Conservation (phyloP, 495 filamentous ascomycete genomes). For the Neurospora sp. region DNA sequence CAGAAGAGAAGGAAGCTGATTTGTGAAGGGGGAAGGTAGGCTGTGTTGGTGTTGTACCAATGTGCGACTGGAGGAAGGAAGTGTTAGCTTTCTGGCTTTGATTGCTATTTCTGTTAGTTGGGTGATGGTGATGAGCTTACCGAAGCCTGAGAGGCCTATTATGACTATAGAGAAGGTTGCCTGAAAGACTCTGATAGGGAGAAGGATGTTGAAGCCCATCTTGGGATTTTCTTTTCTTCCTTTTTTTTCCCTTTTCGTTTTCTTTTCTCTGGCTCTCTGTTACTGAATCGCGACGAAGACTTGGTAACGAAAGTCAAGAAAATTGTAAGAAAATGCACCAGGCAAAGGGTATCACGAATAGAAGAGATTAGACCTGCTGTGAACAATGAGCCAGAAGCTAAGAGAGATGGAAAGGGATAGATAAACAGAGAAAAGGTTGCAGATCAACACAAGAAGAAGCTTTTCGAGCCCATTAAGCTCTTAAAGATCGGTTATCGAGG, state of each 20-base stretch:
- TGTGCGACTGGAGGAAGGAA: slow-evolving; percentile 28
- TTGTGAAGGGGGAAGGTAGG: slow-evolving; percentile 39
- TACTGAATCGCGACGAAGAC: background rate
- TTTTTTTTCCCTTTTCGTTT: background rate
- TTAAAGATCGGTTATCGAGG: background rate
- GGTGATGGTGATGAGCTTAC: slow-evolving; percentile 34
- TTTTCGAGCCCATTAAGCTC: background rate
- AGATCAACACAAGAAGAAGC: background rate
- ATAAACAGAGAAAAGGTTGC: background rate
- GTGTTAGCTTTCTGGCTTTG: slow-evolving; percentile 4
- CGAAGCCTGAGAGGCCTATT: slow-evolving; percentile 58
- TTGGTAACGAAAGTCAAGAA: background rate
- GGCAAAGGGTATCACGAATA: background rate
- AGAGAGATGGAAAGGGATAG: background rate
- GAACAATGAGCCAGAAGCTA: background rate
- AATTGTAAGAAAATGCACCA: background rate
- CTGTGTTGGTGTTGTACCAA: slow-evolving; percentile 41
- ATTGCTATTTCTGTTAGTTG: background rate
- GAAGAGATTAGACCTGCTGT: background rate
- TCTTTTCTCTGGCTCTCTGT: background rate
- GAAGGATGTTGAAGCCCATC: slow-evolving; percentile 15
- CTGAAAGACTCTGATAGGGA: slow-evolving; percentile 40
- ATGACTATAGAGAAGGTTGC: slow-evolving; percentile 54
- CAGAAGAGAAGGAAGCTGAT: slow-evolving; percentile 68
- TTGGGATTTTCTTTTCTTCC: background rate